Base-by-base conservation (phyloP, 352 stramenopile species). In the Phytophthora quininea region DNA sequence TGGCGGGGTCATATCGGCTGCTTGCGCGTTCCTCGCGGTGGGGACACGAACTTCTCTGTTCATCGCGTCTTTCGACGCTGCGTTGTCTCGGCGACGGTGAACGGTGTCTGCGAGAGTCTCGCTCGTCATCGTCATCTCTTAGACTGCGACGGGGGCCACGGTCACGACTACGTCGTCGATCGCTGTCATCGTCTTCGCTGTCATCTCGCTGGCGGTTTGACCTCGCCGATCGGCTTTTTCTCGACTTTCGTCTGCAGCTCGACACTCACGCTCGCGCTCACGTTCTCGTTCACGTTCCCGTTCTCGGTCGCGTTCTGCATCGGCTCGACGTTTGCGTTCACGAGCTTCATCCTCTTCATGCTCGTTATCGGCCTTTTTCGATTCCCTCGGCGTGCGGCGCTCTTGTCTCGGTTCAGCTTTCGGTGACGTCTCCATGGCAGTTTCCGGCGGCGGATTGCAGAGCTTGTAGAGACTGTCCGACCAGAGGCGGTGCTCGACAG, bases 381-480 rank as follows among this genome's bases (percentile, higher is more conserved):
- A 40, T 19, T 73, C 62, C 40, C 58, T 56, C 50, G 67, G 61
- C 54, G 27, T 24, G 24, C 46, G 32, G 33, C 43, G 57, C 29
- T 71, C 56, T 3, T 59, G 43, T 42, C 55, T 58, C 32, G 68
- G 54, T 50, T 66, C 42, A 66, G 59, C 9, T 24, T 24, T 24
- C 19, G 62, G 24, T 31, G 61, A 35, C 50, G 55, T 50, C 31
- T 55, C 42, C 3, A 56, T 43, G 9, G 67, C 61, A 48, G 66
- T 48, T 33, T 71, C 68, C 15, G 58, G 47, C 33, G 73, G 65
- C 11, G 80, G 76, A 51, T 89, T 90, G 62, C 84, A 92, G 6
- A 95, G 66, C 9, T 76, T 82, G 37, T 91, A 85, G 29, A 95
- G 73, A 69, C 86, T 95, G 54, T 95, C 85, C 3, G 83, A 88